Evolutionary conservation across 106 monocot genomes (phyloP).

Genomic region (Phalaenopsis equestris): DNA sequence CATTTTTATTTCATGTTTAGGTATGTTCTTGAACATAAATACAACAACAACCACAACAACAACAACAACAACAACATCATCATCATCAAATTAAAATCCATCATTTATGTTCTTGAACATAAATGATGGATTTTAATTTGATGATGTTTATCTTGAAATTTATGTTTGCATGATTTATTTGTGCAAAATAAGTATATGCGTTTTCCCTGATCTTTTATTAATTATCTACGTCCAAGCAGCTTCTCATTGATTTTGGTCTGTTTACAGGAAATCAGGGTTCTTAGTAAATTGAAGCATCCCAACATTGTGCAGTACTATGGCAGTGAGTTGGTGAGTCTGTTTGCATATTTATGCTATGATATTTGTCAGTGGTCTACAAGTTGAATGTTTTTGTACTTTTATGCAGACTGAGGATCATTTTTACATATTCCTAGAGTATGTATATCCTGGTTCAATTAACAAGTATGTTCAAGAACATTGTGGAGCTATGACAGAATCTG

Average conservation of each 20-base stretch:
- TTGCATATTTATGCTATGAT: conserved; percentile 1
- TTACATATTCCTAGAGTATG: conserved; percentile 92
- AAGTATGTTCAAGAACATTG: conserved; percentile 75
- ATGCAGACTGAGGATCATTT: conserved; percentile 77
- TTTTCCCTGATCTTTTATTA: not conserved
- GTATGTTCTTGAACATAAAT: not conserved
- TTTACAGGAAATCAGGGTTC: conserved; percentile 88
- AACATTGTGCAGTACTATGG: conserved; percentile 98
- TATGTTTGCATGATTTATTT: not conserved
- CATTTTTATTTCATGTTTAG: not conserved
- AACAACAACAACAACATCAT: not conserved
- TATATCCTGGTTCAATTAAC: conserved; percentile 88
- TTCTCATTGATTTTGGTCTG: conserved; percentile 8
- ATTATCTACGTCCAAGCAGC: not conserved
- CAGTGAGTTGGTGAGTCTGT: conserved; percentile 67
- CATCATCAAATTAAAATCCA: not conserved
- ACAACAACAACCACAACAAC: too few relatives aligned
- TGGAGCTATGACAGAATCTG: conserved; percentile 90
- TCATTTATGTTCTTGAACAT: too few relatives aligned
- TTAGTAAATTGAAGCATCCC: conserved; percentile 88
- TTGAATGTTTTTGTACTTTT: conserved; percentile 9
- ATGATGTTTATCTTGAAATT: not conserved
- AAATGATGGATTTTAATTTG: not conserved
- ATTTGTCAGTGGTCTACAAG: conserved; percentile 4
- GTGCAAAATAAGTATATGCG: not conserved